Conservation (phyloP, 129 eudicot species). For the Ambrosia artemisiifolia region DNA sequence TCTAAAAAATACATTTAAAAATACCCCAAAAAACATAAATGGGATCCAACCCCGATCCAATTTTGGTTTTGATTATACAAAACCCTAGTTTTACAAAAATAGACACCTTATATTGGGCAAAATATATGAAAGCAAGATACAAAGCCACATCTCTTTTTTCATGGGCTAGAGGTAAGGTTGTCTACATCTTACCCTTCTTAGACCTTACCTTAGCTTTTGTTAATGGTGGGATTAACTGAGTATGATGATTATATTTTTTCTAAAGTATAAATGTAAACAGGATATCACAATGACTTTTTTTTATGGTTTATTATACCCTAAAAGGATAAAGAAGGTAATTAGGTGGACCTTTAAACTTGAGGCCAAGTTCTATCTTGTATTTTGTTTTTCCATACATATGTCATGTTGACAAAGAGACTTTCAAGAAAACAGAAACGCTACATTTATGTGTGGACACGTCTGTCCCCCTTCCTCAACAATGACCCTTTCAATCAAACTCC, state of each 20-base stretch:
- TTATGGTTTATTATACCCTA: not conserved
- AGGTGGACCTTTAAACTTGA: constrained; percentile 3
- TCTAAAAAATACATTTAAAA: no score
- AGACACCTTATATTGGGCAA: no score
- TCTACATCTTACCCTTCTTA: no score
- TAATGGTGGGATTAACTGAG: no score
- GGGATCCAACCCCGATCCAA: no score
- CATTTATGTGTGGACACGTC: constrained; percentile 17
- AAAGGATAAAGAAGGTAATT: not conserved
- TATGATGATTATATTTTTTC: no score
- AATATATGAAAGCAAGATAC: no score
- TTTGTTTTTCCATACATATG: constrained; percentile 10
- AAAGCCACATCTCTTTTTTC: no score
- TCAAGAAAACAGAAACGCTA: constrained; percentile 18
- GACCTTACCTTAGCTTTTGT: no score
- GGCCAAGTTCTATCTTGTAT: not conserved
- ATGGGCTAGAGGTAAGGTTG: no score
- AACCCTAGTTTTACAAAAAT: not conserved
- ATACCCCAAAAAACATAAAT: no score
- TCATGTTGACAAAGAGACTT: constrained; percentile 14
- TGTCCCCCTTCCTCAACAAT: constrained; percentile 18
- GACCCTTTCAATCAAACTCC: constrained; percentile 20
- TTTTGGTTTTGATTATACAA: not conserved
- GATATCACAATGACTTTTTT: not conserved
- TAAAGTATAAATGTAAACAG: no score